A percentile compares a stretch with the other conserved stretches of the same genome.
These are phyloP conservation scores for Phytophthora idaei DNA, from an alignment of 352 stramenopile genomes.

Conservation along the genomic window DNA sequence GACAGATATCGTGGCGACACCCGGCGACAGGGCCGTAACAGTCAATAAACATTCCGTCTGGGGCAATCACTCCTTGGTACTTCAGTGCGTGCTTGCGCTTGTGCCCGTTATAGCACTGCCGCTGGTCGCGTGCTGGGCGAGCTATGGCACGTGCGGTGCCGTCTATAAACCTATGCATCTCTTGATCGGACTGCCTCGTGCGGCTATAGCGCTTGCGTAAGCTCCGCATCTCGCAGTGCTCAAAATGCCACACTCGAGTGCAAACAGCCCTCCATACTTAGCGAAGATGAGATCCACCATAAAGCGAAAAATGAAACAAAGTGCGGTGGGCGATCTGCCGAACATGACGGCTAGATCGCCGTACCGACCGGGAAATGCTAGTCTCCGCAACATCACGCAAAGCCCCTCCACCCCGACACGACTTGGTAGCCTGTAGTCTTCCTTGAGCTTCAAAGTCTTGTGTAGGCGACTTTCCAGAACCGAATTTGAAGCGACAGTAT, in stretches of 20 bases:
- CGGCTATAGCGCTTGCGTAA: not conserved
- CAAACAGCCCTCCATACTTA: not conserved
- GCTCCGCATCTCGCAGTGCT: not conserved
- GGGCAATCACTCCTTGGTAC: not conserved
- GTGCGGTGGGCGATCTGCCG: not conserved
- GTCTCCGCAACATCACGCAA: not conserved
- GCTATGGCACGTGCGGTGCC: not conserved
- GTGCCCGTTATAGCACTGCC: not conserved
- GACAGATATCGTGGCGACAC: not conserved
- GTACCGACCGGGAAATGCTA: not conserved
- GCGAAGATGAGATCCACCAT: not conserved
- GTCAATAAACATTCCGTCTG: no score
- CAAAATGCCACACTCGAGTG: not conserved
- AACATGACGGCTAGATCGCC: not conserved
- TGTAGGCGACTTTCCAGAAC: not conserved
- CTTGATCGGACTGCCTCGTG: not conserved
- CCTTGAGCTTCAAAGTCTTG: not conserved
- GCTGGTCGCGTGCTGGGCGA: not conserved
- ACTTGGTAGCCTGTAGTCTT: not conserved
- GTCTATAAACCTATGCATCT: not conserved
- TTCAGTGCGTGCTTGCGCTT: not conserved
- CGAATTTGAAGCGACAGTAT: not conserved
- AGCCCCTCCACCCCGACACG: not conserved
- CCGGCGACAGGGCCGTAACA: not conserved
- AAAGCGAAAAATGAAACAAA: not conserved